Evolutionary conservation across 306 rosid species (phyloP), one percentile per base, ranked within the genome.

Genomic region (Vigna trinervia): DNA sequence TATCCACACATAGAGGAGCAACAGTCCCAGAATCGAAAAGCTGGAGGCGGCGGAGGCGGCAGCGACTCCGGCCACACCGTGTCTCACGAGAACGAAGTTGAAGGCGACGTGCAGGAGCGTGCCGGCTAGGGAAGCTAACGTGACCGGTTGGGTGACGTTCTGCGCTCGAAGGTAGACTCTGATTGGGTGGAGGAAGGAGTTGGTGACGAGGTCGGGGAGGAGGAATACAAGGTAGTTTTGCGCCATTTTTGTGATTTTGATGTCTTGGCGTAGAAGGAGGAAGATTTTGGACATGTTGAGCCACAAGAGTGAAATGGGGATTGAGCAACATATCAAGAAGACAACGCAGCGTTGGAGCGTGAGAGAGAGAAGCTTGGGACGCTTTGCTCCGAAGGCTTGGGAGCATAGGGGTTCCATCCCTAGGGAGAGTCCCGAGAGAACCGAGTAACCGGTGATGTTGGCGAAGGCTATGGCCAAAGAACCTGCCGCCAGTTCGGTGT

Each of bases 341-440:
- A 95, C 65, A 28, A 92, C 84, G 1, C 87, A 71, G 9, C 97
- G 92, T n/a, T 92, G 99, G 57, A 95, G 97, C 12, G 99, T 92
- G 1, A 86, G 9, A 3, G 96, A 92, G 2, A 95, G 87, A 19
- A 90, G 90, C 19, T 89, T 90, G 0, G 92, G 96, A 2, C 91
- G 96, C 5, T 87, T 87, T 0, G 99, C 99, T 1, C 99, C 97
- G 73, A 89, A 95, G 84, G 97, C 97, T 70, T 95, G 99, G 2
- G 97, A 90, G 8, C 99, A 95, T 1, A 95, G 92, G 0, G 99
- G 97, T 68, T 92, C 97, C 99, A 95, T 92, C 1, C 99, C 99
- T 0, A 92, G 69, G 54, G 99, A 88, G 0, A 95, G 72, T 1
- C 99, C 99, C 0, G 97, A 88, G 54, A 95, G 91, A 1, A 95